Conservation (phyloP, 164 flowering plant genomes). For the Vitis rupestris region DNA sequence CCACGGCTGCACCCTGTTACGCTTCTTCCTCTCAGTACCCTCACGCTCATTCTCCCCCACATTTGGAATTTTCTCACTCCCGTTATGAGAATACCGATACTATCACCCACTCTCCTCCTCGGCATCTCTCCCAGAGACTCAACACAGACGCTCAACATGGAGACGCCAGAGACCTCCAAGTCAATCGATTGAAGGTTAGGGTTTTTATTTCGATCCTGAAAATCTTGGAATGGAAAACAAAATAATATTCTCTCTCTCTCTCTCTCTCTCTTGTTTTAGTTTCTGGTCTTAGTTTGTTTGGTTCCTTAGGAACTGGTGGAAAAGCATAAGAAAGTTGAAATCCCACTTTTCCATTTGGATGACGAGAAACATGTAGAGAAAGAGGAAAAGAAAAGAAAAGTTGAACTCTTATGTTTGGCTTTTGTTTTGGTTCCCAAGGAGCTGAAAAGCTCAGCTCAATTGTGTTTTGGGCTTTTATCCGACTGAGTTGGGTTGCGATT, state of each 20-base stretch:
- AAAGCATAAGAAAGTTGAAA: background rate
- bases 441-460: background rate
- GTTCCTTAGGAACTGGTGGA: background rate
- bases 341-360: background rate
- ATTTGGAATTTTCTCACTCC: background rate
- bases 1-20: constrained; percentile 10
- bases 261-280: background rate
- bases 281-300: background rate
- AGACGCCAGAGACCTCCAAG: constrained; percentile 27
- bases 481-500: too few species aligned
- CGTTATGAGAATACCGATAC: background rate
- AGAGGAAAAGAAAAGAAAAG: too few species aligned
- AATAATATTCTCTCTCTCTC: too few species aligned
- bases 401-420: too few species aligned
- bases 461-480: too few species aligned
- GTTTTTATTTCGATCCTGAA: background rate
- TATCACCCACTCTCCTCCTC: constrained; percentile 45
- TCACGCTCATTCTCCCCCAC: background rate
- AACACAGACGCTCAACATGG: background rate
- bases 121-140: constrained; percentile 42
- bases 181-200: constrained; percentile 37
- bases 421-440: background rate
- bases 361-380: too few species aligned
- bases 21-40: constrained; percentile 3
- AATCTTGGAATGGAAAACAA: too few species aligned